Evolutionary conservation across 768 basidiomycete species (phyloP), one percentile per base, ranked within the genome.

Genomic region (Dacryopinax primogenitus): DNA sequence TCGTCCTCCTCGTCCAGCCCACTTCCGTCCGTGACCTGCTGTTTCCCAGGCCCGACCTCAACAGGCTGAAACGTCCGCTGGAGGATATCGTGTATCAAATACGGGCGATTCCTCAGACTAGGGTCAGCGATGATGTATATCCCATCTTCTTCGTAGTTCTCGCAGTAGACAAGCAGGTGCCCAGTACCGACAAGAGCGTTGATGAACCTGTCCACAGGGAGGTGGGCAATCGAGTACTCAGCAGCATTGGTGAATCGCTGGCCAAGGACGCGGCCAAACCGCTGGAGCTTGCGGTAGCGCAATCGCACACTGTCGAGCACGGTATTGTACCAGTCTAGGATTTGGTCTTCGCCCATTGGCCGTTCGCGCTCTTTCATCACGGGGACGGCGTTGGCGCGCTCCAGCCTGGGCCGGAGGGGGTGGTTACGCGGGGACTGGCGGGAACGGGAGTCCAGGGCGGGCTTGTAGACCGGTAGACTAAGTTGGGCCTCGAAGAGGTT

Each of bases 401-500:
- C 51, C 4, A 58, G 51, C 3, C 51, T 23, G 4, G 51, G 51
- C 26, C 51, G 51, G 18, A 13, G 4, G 51, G 6, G 51, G 13
- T 13, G 15, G 51, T 58, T 11, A 2, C 51, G 51, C 23, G 51
- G 51, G 4, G 51, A 58, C 30, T 58, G 51, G 51, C 51, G 51
- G 13, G 51, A 58, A 13, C 51, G 51, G 13, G 51, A 58, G 51
- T 58, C 51, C 26, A 58, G 51, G 26, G 51, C 3, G 51, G 34
- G 64, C 51, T 64, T 62, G 64, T 67, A 67, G 58, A 72, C 71
- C 33, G 78, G 76, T 0, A 77, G 74, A 26, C 86, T 86, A 33
- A 97, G 86, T 79, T 97, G 96, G 0, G 88, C 89, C 67, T 97
- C 92, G 73, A 98, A 97, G 73, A 90, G 93, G 72, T 90, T 90